phyloP scores from a whole-genome alignment of 116 monocot genomes.

The Dioscorea cayenensis region DNA sequence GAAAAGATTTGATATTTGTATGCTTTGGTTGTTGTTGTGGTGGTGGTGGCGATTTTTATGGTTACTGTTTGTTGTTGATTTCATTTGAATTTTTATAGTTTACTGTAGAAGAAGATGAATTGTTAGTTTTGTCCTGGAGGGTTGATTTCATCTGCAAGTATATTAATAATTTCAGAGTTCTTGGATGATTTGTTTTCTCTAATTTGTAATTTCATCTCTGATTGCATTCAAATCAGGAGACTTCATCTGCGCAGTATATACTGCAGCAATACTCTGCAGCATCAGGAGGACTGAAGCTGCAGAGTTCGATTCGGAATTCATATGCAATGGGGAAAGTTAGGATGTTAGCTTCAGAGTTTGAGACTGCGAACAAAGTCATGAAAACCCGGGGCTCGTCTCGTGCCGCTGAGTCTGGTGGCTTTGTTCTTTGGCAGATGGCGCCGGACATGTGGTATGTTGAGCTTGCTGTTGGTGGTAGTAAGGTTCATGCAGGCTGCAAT shows the following conservation, averaged over 20 bases:
- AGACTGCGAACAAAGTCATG: constrained; percentile 48
- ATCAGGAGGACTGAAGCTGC: constrained; percentile 60
- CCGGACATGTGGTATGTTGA: constrained; percentile 96
- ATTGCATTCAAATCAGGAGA: constrained; percentile 32
- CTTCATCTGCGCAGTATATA: constrained; percentile 79
- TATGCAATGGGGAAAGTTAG: constrained; percentile 76
- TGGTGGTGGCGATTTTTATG: no score
- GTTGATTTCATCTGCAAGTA: no score
- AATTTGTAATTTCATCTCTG: neutral
- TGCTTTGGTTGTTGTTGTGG: no score
- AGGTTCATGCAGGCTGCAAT: constrained; percentile 86
- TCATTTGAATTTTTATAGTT: no score
- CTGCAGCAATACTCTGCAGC: constrained; percentile 83
- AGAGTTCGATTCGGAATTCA: constrained; percentile 59
- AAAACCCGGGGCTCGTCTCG: constrained; percentile 32
- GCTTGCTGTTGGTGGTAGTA: constrained; percentile 90
- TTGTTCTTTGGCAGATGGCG: constrained; percentile 80
- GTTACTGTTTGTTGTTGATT: no score
- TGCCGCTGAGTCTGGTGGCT: constrained; percentile 54
- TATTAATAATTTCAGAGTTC: neutral
- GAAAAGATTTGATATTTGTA: no score
- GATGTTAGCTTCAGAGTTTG: constrained; percentile 73
- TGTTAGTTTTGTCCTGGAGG: no score
- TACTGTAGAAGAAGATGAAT: no score
- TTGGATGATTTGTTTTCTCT: neutral